Conservation (phyloP, 2,329 filamentous ascomycete species). For the Colletotrichum liriopes region DNA sequence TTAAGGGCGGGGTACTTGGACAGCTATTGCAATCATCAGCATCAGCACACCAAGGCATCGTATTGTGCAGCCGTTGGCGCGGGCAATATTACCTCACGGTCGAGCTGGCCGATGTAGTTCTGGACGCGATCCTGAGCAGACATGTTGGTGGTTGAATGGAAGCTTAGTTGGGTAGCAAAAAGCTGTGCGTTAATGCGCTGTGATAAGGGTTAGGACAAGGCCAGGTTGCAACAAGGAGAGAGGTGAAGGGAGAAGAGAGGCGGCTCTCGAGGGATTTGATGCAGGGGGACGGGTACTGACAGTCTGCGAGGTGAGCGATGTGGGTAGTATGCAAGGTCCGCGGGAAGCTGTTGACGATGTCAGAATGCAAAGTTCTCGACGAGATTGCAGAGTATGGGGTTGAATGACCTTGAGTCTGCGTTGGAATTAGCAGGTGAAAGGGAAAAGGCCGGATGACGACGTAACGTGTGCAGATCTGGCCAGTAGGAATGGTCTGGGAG, state of each 20-base stretch:
- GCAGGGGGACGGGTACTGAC: constrained; percentile 25
- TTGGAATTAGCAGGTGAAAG: constrained; percentile 44
- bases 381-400: constrained; percentile 30
- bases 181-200: constrained; percentile 43
- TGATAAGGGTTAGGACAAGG: constrained; percentile 40
- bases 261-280: constrained; percentile 10
- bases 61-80: background rate
- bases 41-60: constrained; percentile 15
- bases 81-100: constrained; percentile 77
- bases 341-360: constrained; percentile 37
- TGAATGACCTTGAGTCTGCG: constrained; percentile 38
- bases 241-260: background rate
- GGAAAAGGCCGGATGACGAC: constrained; percentile 43
- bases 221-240: constrained; percentile 36
- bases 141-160: constrained; percentile 66
- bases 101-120: constrained; percentile 83
- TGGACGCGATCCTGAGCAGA: constrained; percentile 83
- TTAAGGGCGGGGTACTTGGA: constrained; percentile 88
- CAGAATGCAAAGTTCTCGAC: constrained; percentile 31
- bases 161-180: constrained; percentile 42
- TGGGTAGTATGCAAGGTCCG: constrained; percentile 16
- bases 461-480: constrained; percentile 44
- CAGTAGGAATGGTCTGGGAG: constrained; percentile 41
- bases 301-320: constrained; percentile 12
- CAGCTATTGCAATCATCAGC: constrained; percentile 67